Base-by-base conservation (phyloP, 768 basidiomycete genomes). In the Collybia mongolica region DNA sequence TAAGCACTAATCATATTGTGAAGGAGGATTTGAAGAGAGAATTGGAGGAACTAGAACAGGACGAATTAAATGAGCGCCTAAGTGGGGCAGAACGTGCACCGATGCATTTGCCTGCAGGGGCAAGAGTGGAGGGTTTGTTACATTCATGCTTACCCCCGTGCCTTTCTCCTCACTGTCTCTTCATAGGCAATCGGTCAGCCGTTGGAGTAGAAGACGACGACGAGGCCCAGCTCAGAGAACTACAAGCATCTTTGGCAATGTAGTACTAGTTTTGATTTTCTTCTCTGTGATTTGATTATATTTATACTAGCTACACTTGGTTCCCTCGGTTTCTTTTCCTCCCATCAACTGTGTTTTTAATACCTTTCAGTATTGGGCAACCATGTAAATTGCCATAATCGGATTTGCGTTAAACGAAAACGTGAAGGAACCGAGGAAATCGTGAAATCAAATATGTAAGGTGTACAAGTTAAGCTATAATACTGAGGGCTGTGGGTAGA, bases 201-300 rank as follows among this genome's bases (percentile, higher is more conserved):
- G 65, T 66, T 59, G 77, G 73, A 47, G 82, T 79, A 55, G 93
- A 94, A 64, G 91, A 92, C 68, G 93, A 96, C 74, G 96, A 98
- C 67, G 95, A 92, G 56, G 84, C 81, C 39, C 86, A 96, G 69
- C 82, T 98, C 65, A 82, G 79, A 68, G 85, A 90, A 66, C 75
- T 98, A 57, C 95, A 97, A 72, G 94, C 92, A 18, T 81, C 80
- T 37, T 72, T 95, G 63, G 85, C 92, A 18, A 90, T 96, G 88
- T 93, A 75, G 66, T 24, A 40, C 48, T 39, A 29, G 19, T 44
- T 47, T 48, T 44, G 43, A 46, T 41, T 44, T 53, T 54, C 52
- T 53, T 48, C 43, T 28, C 49, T 54, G 53, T 53, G 57, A 54
- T 46, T 49, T 54, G 49, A 59, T 49, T 58, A 55, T 56, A 32